These are phyloP conservation scores for Backusella parvicylindrica DNA, from an alignment of 192 early-diverging fungal species.

Conservation along the genomic window DNA sequence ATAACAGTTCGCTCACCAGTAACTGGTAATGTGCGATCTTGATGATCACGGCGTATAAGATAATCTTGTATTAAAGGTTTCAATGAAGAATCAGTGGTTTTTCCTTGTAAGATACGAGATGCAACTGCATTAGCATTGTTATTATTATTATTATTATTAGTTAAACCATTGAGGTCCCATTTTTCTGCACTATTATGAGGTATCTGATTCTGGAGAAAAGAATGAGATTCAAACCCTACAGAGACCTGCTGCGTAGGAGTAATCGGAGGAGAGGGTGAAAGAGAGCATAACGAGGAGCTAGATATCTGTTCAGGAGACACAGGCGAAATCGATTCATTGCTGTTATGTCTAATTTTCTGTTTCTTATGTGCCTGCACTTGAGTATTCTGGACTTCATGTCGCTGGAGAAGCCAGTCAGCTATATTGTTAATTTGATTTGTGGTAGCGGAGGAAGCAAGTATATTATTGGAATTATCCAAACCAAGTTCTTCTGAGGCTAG, in stretches of 20 bases:
- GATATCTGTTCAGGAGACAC: neutral
- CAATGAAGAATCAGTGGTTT: neutral
- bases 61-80: conserved; percentile 45
- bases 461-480: neutral
- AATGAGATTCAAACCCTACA: conserved; percentile 9
- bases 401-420: conserved; percentile 4
- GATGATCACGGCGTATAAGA: conserved; percentile 34
- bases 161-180: neutral
- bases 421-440: neutral
- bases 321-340: neutral
- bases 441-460: neutral
- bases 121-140: neutral
- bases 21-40: conserved; percentile 17
- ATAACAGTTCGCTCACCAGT: conserved; percentile 58
- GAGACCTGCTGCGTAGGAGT: conserved; percentile 18
- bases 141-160: neutral
- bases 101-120: neutral
- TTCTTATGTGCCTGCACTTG: neutral
- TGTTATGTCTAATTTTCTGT: neutral
- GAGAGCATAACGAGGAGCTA: neutral
- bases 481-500: neutral
- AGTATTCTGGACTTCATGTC: neutral
- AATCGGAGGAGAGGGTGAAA: conserved; percentile 27
- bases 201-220: neutral
- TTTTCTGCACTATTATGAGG: neutral